phyloP scores from a whole-genome alignment of 1,284 basidiomycete species.

The Ustilago curta region DNA sequence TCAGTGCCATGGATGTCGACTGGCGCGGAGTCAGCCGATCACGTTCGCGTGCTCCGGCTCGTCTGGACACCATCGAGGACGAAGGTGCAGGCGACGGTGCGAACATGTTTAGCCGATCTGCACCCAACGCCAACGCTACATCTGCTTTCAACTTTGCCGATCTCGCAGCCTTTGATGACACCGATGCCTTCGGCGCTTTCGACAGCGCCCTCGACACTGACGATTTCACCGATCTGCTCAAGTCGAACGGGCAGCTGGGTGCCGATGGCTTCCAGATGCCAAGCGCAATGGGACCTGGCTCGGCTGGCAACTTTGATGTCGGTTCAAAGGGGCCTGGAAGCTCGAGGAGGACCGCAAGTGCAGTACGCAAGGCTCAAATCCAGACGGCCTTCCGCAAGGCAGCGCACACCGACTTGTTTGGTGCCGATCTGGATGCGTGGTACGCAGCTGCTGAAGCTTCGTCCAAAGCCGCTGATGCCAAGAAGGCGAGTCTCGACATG shows the following conservation, averaged over 20 bases:
- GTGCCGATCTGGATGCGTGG: slow-evolving; percentile 46
- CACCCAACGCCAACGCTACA: slow-evolving; percentile 35
- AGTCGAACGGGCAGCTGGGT: slow-evolving; percentile 13
- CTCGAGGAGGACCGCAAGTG: slow-evolving; percentile 32
- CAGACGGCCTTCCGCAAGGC: slow-evolving; percentile 60
- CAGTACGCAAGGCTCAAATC: slow-evolving; percentile 49
- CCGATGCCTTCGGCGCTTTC: slow-evolving; percentile 37
- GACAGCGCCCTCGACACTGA: slow-evolving; percentile 48
- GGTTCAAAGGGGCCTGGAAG: slow-evolving; percentile 20
- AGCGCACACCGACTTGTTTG: slow-evolving; percentile 62
- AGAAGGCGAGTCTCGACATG: slow-evolving; percentile 56
- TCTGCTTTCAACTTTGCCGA: slow-evolving; percentile 52
- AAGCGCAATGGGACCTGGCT: slow-evolving; percentile 7
- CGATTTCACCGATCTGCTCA: slow-evolving; percentile 39
- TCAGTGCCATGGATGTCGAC: slow-evolving; percentile 89
- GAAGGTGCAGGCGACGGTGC: slow-evolving; percentile 35
- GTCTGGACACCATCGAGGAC: slow-evolving; percentile 54
- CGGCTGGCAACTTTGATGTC: slow-evolving; percentile 18
- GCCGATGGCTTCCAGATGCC: slow-evolving; percentile 13
- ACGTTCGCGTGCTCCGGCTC: slow-evolving; percentile 81
- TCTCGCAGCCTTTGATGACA: slow-evolving; percentile 45
- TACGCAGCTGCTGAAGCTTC: slow-evolving; percentile 26
- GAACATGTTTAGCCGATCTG: slow-evolving; percentile 51
- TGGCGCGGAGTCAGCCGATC: slow-evolving; percentile 93
- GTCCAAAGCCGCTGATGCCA: slow-evolving; percentile 24